A percentile compares a stretch with the other conserved stretches of the same genome.
phyloP scores from a whole-genome alignment of 495 filamentous ascomycete species.

The Trichoderma orchidacearum region DNA sequence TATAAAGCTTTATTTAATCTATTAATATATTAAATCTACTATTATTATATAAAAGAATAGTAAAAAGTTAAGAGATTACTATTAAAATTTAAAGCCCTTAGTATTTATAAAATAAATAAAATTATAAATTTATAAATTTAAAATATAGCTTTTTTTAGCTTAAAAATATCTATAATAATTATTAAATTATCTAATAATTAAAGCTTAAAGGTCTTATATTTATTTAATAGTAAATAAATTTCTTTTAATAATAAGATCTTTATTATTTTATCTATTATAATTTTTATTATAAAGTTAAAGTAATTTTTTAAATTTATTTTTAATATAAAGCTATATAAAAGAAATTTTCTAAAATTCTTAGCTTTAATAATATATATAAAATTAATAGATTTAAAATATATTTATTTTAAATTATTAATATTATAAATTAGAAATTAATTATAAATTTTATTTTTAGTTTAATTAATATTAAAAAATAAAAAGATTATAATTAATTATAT shows the following conservation, averaged over 20 bases:
- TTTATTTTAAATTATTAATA: neutral
- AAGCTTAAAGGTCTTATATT: neutral
- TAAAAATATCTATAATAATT: neutral
- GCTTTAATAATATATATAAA: too few species aligned
- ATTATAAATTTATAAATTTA: neutral
- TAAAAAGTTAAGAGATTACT: neutral
- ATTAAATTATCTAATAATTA: neutral
- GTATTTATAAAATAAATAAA: neutral
- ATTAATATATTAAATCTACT: neutral
- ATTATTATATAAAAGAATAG: neutral
- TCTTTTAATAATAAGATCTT: neutral
- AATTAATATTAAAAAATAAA: neutral
- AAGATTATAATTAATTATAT: neutral
- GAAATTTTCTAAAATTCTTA: slow-evolving; percentile 1
- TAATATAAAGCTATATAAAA: neutral
- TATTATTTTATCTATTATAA: neutral
- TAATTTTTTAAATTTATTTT: neutral
- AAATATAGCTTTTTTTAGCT: neutral
- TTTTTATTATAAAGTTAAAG: neutral
- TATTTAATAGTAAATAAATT: neutral
- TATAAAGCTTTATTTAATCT: too few species aligned
- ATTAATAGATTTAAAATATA: slow-evolving; percentile 2
- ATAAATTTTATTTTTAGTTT: neutral
- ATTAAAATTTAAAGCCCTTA: neutral
- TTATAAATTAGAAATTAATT: neutral